Conservation (phyloP, 1,284 basidiomycete genomes). For the Butyriboletus pseudospeciosus region DNA sequence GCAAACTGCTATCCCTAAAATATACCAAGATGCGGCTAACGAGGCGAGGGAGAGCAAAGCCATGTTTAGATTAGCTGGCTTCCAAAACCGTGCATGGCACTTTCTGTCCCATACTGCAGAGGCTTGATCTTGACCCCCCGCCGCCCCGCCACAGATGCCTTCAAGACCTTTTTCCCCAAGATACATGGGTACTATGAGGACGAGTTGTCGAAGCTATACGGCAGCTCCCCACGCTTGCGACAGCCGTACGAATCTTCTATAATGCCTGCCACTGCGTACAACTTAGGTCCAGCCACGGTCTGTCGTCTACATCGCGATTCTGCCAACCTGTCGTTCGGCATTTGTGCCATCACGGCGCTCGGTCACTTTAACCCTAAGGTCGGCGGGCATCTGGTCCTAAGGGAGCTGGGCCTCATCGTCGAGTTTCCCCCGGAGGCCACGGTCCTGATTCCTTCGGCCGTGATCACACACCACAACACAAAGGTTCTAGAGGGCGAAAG, state of each 20-base stretch:
- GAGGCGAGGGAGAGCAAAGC: too few relatives aligned
- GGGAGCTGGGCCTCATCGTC: conserved; percentile 3
- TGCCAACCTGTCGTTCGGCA: conserved; percentile 6
- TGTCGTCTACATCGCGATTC: not conserved
- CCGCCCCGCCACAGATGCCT: too few relatives aligned
- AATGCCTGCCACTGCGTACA: conserved; percentile 3
- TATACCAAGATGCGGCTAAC: too few relatives aligned
- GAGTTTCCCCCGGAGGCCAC: conserved; percentile 16
- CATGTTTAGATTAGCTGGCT: too few relatives aligned
- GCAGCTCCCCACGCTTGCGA: not conserved
- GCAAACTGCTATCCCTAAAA: too few relatives aligned
- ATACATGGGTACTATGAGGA: too few relatives aligned
- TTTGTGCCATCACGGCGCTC: conserved; percentile 8
- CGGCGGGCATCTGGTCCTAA: conserved; percentile 8
- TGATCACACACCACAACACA: conserved; percentile 5
- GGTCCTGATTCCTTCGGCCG: not conserved
- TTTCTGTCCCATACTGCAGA: too few relatives aligned
- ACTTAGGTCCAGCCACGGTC: not conserved
- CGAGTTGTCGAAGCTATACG: too few relatives aligned
- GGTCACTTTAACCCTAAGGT: not conserved
- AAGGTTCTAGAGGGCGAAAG: not conserved
- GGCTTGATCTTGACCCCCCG: too few relatives aligned
- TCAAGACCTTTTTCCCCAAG: too few relatives aligned
- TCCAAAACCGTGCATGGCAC: too few relatives aligned
- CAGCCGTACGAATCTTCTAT: not conserved